Base-by-base conservation (phyloP, 805 yeast genomes). In the Ogataea philodendri region DNA sequence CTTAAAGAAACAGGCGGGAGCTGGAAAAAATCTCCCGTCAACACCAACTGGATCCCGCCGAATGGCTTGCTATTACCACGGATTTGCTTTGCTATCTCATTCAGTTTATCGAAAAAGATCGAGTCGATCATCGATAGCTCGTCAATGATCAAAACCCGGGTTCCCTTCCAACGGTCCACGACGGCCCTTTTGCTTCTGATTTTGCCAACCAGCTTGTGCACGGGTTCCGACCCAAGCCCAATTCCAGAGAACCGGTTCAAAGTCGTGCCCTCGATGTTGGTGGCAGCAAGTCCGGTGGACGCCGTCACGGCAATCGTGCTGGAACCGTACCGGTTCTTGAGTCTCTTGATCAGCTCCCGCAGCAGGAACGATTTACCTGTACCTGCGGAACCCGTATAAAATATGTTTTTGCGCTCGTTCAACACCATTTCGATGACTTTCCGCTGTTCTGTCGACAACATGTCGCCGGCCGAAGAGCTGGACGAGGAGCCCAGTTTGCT, bases 11-110 rank as follows among this genome's bases (percentile, higher is more conserved):
- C 94, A 0, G 98, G 98, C 1, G 98, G 98, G 27, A 93, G 67
- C 62, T 93, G 98, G 60, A 83, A 89, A 56, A 90, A 89, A 62
- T 93, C 98, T n/a, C 98, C 98, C 4, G 95, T 83, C 22, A 89
- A 61, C 9, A 93, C 76, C 10, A 93, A 48, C 53, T 93, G 98
- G 27, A 93, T 81, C 0, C 98, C 98, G 5, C 98, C 98, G 68
- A 93, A 93, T 0, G 97, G 96, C 31, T 45, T 47, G 9, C 65
- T 57, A 15, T 46, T 60, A 15, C 61, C 66, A 23, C 81, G 69
- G 3, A 82, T 34, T 1, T 50, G 52, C 46, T 81, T 69, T 0
- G 93, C 97, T 22, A 90, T 61, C 8, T 54, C 62, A 42, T 87
- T 84, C 32, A 93, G 65, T 51, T 87, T 87, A 30, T 82, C 83